Conservation (phyloP, 768 basidiomycete species). For the Trichaptum fuscoviolaceum region DNA sequence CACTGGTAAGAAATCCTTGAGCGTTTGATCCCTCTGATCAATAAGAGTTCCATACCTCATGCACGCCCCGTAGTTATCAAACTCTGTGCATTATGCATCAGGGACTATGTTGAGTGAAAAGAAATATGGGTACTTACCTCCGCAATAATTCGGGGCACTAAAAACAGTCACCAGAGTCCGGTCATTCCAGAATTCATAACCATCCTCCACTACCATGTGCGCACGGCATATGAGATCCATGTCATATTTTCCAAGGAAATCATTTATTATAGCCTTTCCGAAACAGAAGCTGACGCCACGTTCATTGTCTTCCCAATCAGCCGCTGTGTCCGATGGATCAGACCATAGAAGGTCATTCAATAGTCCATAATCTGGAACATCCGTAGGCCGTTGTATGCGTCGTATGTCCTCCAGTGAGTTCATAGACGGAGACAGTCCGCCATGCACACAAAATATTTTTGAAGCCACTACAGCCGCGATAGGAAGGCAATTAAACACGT, state of each 20-base stretch:
- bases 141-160: conserved; percentile 95
- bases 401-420: conserved; percentile 99
- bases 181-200: conserved; percentile 99
- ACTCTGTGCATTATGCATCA: conserved; percentile 47
- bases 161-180: conserved; percentile 97
- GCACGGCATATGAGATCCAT: conserved; percentile 99
- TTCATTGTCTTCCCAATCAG: conserved; percentile 99
- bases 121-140: conserved; percentile 55
- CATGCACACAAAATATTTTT: conserved; percentile 99
- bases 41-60: conserved; percentile 60
- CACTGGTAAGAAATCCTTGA: conserved; percentile 38
- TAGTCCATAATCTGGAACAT: conserved; percentile 97
- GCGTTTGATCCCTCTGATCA: background rate
- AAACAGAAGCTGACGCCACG: conserved; percentile 99
- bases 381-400: conserved; percentile 94
- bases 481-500: conserved; percentile 98
- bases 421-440: conserved; percentile 87
- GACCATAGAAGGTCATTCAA: conserved; percentile 98
- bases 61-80: conserved; percentile 92
- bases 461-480: conserved; percentile 98
- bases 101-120: conserved; percentile 13
- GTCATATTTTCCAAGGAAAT: conserved; percentile 91
- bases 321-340: conserved; percentile 94
- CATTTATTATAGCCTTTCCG: conserved; percentile 94
- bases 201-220: conserved; percentile 99